phyloP scores from a whole-genome alignment of 2,329 filamentous ascomycete species.

The Zasmidium cellare region DNA sequence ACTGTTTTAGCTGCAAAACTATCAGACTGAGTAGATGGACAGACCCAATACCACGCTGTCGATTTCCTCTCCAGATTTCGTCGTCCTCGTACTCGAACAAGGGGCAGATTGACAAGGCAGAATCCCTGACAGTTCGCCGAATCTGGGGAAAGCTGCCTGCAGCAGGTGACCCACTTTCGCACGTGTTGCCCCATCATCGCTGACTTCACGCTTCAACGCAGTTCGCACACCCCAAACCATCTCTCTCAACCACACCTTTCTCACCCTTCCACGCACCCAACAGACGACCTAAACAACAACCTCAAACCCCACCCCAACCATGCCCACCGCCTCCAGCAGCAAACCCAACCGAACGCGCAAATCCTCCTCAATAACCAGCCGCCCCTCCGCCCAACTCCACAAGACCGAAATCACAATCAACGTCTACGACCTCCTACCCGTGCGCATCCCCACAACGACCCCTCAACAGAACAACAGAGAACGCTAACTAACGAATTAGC shows the following conservation, averaged over 20 bases:
- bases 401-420: constrained; percentile 39
- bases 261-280: background rate
- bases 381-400: constrained; percentile 7
- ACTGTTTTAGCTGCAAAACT: too few species aligned
- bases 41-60: too few species aligned
- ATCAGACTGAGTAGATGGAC: too few species aligned
- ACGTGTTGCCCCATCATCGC: background rate
- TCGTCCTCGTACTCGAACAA: too few species aligned
- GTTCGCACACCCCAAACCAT: background rate
- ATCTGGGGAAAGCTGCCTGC: background rate
- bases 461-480: too few species aligned
- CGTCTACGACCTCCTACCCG: constrained; percentile 40
- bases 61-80: too few species aligned
- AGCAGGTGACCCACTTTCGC: background rate
- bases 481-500: constrained; percentile 46
- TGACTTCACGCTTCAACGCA: background rate
- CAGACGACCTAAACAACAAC: background rate
- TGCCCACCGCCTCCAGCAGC: constrained; percentile 7
- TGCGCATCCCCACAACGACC: constrained; percentile 12
- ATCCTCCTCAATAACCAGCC: constrained; percentile 12
- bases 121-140: too few species aligned
- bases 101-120: too few species aligned
- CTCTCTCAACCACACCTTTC: background rate
- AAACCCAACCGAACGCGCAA: constrained; percentile 14
- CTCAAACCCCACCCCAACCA: background rate